phyloP scores from a whole-genome alignment of 1,284 basidiomycete genomes.

The Salmacisia buchloeana region DNA sequence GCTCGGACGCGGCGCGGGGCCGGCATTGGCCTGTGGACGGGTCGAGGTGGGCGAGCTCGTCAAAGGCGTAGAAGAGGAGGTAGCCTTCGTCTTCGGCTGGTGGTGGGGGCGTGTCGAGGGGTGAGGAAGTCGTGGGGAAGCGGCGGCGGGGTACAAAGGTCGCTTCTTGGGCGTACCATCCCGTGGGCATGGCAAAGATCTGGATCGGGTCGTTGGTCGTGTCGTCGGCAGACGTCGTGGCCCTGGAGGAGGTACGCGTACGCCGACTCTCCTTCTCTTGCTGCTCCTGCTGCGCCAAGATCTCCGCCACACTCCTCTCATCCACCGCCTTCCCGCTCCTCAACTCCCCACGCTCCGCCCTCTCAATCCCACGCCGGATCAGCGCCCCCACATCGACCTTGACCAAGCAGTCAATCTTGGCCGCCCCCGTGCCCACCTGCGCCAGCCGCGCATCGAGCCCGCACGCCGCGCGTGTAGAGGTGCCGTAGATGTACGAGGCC shows the following conservation, averaged over 20 bases:
- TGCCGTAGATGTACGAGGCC: conserved; percentile 52
- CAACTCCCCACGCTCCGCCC: conserved; percentile 33
- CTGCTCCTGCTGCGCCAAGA: conserved; percentile 46
- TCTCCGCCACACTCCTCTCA: conserved; percentile 48
- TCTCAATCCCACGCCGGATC: too few species aligned
- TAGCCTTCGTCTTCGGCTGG: conserved; percentile 54
- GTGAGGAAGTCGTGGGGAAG: too few species aligned
- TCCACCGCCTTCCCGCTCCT: conserved; percentile 45
- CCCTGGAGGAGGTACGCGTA: too few species aligned
- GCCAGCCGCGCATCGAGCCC: conserved; percentile 53
- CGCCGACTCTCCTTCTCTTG: too few species aligned
- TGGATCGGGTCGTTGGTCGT: conserved; percentile 31
- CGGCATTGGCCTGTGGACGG: conserved; percentile 48
- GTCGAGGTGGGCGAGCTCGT: conserved; percentile 51
- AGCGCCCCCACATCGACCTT: conserved; percentile 53
- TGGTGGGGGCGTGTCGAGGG: too few species aligned
- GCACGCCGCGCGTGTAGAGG: conserved; percentile 32
- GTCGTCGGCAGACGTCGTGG: not conserved
- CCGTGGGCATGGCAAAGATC: conserved; percentile 53
- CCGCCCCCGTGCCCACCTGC: conserved; percentile 49
- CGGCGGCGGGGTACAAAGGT: conserved; percentile 53
- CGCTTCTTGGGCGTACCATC: conserved; percentile 54
- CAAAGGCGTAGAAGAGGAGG: conserved; percentile 55
- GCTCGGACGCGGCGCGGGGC: conserved; percentile 48
- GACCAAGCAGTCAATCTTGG: conserved; percentile 56